Evolutionary conservation across 192 early-diverging fungal genomes (phyloP).

Genomic region (Piromyces finnis): DNA sequence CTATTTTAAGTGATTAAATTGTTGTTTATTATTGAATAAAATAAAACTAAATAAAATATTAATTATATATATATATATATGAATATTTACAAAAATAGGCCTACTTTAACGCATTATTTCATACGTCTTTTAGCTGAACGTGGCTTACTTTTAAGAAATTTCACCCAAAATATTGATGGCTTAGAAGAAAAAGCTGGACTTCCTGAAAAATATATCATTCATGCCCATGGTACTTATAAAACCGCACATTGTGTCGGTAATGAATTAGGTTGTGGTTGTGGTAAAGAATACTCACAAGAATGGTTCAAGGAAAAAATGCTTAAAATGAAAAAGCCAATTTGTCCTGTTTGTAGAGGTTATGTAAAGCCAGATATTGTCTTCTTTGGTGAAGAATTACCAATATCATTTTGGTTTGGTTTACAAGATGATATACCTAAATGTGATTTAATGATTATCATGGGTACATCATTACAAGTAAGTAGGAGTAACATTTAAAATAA

Average conservation of each 20-base stretch:
- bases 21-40: too few relatives aligned
- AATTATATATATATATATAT: too few relatives aligned
- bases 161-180: slow-evolving; percentile 91
- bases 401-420: background rate
- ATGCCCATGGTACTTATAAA: slow-evolving; percentile 90
- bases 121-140: slow-evolving; percentile 55
- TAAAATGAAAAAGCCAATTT: slow-evolving; percentile 43
- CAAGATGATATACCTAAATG: slow-evolving; percentile 48
- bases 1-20: too few relatives aligned
- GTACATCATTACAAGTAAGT: slow-evolving; percentile 45
- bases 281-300: slow-evolving; percentile 7
- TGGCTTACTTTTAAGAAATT: slow-evolving; percentile 55
- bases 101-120: slow-evolving; percentile 79
- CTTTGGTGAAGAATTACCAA: slow-evolving; percentile 79
- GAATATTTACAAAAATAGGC: too few relatives aligned
- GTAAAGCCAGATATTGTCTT: slow-evolving; percentile 95
- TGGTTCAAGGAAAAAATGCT: slow-evolving; percentile 32
- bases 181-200: slow-evolving; percentile 76
- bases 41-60: too few relatives aligned
- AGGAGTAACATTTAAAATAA: too few relatives aligned
- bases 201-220: slow-evolving; percentile 44
- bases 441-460: slow-evolving; percentile 85
- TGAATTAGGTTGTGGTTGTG: slow-evolving; percentile 4
- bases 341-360: slow-evolving; percentile 38
- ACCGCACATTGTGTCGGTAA: slow-evolving; percentile 59